Percentiles rank a stretch among this genome's conserved stretches.
Conservation (phyloP, 805 yeast species). For the Kodamaea hsintzibuensis region DNA sequence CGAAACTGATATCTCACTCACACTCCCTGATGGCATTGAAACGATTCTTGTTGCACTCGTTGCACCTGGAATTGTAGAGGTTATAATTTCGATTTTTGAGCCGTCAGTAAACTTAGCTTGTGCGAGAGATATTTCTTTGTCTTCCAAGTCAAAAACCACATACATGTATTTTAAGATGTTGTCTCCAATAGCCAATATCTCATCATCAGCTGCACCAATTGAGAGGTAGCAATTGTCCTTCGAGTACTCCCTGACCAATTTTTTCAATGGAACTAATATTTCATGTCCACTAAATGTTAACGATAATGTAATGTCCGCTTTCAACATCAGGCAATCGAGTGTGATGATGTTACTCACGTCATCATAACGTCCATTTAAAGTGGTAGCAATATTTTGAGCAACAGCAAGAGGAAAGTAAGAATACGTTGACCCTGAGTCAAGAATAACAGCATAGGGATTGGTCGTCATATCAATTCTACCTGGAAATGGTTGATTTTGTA, state of each 20-base stretch:
- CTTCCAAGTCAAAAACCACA: slow-evolving; percentile 55
- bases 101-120: slow-evolving; percentile 38
- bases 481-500: neutral
- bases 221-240: neutral
- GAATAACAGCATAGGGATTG: neutral
- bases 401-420: slow-evolving; percentile 4
- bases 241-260: neutral
- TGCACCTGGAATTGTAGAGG: neutral
- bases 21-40: neutral
- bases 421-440: slow-evolving; percentile 11
- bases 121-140: slow-evolving; percentile 45
- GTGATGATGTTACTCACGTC: neutral
- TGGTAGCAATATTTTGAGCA: neutral
- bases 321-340: neutral
- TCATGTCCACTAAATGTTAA: neutral
- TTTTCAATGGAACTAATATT: neutral
- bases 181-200: slow-evolving; percentile 46
- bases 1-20: neutral
- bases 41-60: neutral
- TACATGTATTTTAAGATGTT: slow-evolving; percentile 53
- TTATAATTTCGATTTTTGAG: neutral
- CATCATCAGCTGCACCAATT: neutral
- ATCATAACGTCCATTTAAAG: neutral
- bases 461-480: neutral
- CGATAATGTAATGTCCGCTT: neutral